These are phyloP conservation scores for Cryptococcus floricola DNA, from an alignment of 1,284 basidiomycete genomes.

Conservation along the genomic window DNA sequence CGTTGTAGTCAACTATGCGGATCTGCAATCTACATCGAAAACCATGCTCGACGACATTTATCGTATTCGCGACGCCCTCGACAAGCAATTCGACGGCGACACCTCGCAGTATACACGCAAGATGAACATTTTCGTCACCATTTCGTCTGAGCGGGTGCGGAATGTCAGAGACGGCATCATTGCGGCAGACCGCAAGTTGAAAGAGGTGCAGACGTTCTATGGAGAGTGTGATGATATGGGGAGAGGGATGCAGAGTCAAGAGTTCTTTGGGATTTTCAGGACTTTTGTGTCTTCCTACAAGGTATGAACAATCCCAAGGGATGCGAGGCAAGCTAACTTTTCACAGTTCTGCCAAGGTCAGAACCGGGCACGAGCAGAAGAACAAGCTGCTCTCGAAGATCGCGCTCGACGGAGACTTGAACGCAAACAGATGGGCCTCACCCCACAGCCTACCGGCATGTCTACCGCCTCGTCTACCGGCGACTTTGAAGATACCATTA, in stretches of 20 bases:
- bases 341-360: conserved; percentile 76
- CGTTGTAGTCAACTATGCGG: conserved; percentile 29
- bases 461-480: conserved; percentile 44
- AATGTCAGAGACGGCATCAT: conserved; percentile 81
- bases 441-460: conserved; percentile 44
- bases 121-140: conserved; percentile 82
- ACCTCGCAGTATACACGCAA: conserved; percentile 74
- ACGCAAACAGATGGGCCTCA: conserved; percentile 16
- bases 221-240: conserved; percentile 77
- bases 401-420: conserved; percentile 20
- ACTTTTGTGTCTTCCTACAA: conserved; percentile 88
- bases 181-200: conserved; percentile 71
- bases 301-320: conserved; percentile 51
- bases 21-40: conserved; percentile 45
- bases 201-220: conserved; percentile 79
- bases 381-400: conserved; percentile 40
- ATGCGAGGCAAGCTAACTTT: neutral
- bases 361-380: conserved; percentile 57
- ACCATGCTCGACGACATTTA: conserved; percentile 75
- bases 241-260: conserved; percentile 50
- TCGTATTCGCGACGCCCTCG: conserved; percentile 70
- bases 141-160: conserved; percentile 67
- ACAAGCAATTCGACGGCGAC: conserved; percentile 68
- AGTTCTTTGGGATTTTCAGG: conserved; percentile 93
- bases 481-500: conserved; percentile 67